Conservation (phyloP, 2,329 filamentous ascomycete genomes). For the Dactylella cylindrospora region DNA sequence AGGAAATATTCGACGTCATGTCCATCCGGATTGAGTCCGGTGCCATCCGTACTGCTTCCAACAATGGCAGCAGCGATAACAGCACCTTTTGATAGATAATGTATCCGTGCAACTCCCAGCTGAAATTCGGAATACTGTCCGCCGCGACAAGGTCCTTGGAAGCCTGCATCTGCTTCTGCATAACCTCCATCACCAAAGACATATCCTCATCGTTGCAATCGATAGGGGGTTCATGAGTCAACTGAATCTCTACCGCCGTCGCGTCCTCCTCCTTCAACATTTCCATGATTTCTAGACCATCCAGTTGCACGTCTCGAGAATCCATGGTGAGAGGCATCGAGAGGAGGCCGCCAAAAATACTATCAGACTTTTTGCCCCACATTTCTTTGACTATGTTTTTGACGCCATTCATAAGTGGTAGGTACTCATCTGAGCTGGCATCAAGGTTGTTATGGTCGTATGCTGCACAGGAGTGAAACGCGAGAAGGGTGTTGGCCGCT, state of each 20-base stretch:
- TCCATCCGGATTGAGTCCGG: conserved; percentile 38
- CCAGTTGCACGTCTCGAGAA: conserved; percentile 27
- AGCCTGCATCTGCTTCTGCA: conserved; percentile 15
- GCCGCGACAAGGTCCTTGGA: conserved; percentile 7
- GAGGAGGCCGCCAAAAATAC: conserved; percentile 30
- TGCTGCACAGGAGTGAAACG: conserved; percentile 34
- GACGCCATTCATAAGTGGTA: conserved; percentile 39
- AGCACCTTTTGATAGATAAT: conserved; percentile 42
- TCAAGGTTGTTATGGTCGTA: conserved; percentile 28
- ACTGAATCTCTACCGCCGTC: neutral
- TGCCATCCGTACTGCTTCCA: conserved; percentile 28
- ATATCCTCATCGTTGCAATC: conserved; percentile 33
- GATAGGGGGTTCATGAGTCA: conserved; percentile 11
- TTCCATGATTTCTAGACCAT: conserved; percentile 35
- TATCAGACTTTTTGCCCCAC: conserved; percentile 32
- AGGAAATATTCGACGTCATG: conserved; percentile 40
- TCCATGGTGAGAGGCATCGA: conserved; percentile 40
- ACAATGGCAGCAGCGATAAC: conserved; percentile 23
- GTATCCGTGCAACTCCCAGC: conserved; percentile 24
- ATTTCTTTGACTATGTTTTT: conserved; percentile 43
- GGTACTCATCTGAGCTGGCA: conserved; percentile 22
- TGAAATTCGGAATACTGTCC: conserved; percentile 38
- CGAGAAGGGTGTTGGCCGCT: conserved; percentile 31
- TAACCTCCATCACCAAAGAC: conserved; percentile 20
- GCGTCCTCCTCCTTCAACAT: conserved; percentile 33